Evolutionary conservation across 2,329 filamentous ascomycete species (phyloP), one percentile per base, ranked within the genome.

Genomic region (Colletotrichum sp.): DNA sequence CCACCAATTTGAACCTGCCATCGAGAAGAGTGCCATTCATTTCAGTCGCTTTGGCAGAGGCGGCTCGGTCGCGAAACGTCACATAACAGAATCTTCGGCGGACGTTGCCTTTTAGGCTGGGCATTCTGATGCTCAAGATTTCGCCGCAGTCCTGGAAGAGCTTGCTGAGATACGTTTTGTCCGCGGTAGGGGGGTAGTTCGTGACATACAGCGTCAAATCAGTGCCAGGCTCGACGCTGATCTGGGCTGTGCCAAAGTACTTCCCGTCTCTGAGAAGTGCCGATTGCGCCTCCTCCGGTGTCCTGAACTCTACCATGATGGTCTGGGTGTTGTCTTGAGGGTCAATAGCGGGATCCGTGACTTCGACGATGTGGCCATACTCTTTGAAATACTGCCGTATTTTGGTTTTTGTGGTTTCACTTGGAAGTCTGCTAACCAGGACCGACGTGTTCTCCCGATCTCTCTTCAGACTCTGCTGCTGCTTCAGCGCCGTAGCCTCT

Each of bases 41-140:
- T 75, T 91, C 86, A 1, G 93, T 94, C 2, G 96, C 96, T 65
- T 91, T 92, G 52, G 92, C 89, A 1, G 96, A 95, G 69, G 91
- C 90, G n/a, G 89, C 89, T 4, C 90, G 85, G 36, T 92, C 92
- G 64, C 92, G 90, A 83, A 98, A 98, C n/a, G 98, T 95, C 8
- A 98, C 90, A 84, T 99, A 99, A 87, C 96, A 98, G 86, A 99
- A 99, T 28, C 97, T 94, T 36, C 97, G 95, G 80, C 95, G 93
- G 3, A 94, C 93, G 81, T 98, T 96, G 84, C 91, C 96, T 83
- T 98, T 98, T 68, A 99, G 90, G 72, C 95, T 98, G 3, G 97
- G 97, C 86, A 97, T 97, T 26, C 97, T 94, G 69, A 99, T 90
- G 80, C 94, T 95, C 71, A 98, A 89, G 71, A 99, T 93, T 59